phyloP scores from a whole-genome alignment of 768 basidiomycete genomes.

The Kwoniella dendrophila region DNA sequence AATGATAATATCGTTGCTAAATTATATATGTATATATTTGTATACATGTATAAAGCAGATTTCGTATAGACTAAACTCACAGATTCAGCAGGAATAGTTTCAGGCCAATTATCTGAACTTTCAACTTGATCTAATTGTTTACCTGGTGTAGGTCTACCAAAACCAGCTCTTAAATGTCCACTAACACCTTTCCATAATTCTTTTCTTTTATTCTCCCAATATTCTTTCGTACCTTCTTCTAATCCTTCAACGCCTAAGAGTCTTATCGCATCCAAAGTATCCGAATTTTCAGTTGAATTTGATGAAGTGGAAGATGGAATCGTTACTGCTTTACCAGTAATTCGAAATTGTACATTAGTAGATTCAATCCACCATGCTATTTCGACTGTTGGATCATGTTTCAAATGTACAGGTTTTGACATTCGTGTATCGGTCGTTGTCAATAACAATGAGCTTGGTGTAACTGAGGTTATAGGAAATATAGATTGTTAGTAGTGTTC shows the following conservation, averaged over 20 bases:
- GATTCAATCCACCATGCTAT: constrained; percentile 53
- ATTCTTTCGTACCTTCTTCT: constrained; percentile 37
- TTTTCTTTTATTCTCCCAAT: constrained; percentile 49
- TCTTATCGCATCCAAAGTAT: no score
- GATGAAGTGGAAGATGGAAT: constrained; percentile 20
- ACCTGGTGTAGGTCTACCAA: constrained; percentile 51
- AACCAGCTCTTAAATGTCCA: constrained; percentile 53
- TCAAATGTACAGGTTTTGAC: constrained; percentile 49
- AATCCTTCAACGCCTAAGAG: constrained; percentile 33
- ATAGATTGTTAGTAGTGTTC: no score
- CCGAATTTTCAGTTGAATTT: no score
- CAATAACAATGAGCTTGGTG: constrained; percentile 39
- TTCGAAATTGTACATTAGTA: constrained; percentile 50
- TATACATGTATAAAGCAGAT: not conserved
- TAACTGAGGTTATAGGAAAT: constrained; percentile 29
- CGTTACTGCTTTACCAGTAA: constrained; percentile 43
- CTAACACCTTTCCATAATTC: constrained; percentile 43
- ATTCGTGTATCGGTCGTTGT: constrained; percentile 54
- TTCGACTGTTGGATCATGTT: constrained; percentile 38
- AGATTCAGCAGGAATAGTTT: constrained; percentile 41
- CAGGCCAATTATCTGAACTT: constrained; percentile 43
- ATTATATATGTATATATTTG: no score
- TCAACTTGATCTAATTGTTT: constrained; percentile 41
- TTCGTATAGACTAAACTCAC: constrained; percentile 41
- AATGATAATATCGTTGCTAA: not conserved